Base-by-base conservation (phyloP, 2,329 filamentous ascomycete genomes). In the Daldinia sp. region DNA sequence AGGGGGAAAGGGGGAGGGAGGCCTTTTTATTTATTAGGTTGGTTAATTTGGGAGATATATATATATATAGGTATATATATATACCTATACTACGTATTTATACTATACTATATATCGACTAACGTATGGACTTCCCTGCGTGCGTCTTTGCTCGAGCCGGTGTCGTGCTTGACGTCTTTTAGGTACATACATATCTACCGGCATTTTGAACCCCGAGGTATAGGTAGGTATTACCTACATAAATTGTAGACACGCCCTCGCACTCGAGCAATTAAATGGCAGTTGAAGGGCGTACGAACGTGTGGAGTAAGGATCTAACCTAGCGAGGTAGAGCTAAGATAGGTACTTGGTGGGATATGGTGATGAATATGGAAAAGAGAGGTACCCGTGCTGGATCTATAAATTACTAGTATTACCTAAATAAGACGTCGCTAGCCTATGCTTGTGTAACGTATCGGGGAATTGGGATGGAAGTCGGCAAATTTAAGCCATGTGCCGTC, bases 161-260 rank as follows among this genome's bases (percentile, higher is more conserved):
- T 50, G 62, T 47, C 48, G 48, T 51, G 58, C 54, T 56, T 13
- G 39, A 43, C 25, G 9, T 23, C 25, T 8, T 23, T 43, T 8
- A 13, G 17, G 4, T 13, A 23, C 10, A 17, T 41, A 41, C 5
- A 4, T 37, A 37, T 66, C 34, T 66, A 61, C 64, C 64, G 64
- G 53, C 45, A 54, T 54, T 41, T 34, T 54, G n/a, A 52, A 39
- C 59, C 37, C 63, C 63, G 63, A 66, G 63, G 63, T 62, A 48
- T 34, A 19, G 57, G 15, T 34, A 41, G 19, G 8, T 41, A 17
- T 17, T 9, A 17, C 17, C n/a, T 53, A 52, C 51, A 11, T n/a
- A 19, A 3, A 3, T 23, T 41, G 25, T 58, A 58, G 37, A 19
- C 3, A n/a, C n/a, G n/a, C n/a, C n/a, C 54, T n/a, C 27, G 17